Evolutionary conservation across 163 green algal genomes (phyloP), one percentile per base, ranked within the genome.

Genomic region (Chlamydomonas reinhardtii): DNA sequence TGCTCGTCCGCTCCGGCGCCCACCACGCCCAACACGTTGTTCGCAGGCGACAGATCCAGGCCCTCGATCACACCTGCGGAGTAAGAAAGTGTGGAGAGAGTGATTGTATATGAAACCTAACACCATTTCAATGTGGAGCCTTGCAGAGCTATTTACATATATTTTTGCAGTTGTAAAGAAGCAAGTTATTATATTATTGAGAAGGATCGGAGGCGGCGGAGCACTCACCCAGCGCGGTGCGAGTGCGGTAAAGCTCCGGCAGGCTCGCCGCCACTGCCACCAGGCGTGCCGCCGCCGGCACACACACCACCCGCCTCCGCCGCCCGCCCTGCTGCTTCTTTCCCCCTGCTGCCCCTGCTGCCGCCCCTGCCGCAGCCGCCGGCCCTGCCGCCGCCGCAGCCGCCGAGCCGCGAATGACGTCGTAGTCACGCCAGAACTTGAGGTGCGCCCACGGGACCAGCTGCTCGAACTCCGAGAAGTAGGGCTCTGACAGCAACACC

Each of bases 371-470:
- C 14, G 48, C 48, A 9, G 48, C 48, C 11, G 48, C 48, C 48
- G 6, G 48, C 48, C 1, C 48, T 56, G 48, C 48, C 14, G 48
- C 48, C 14, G 48, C 48, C 19, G 48, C 48, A 20, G 14, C 48
- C 2, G 48, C 48, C 48, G 48, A 19, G 54, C 56, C 80, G 17
- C 82, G 72, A 31, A 91, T 83, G 34, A 76, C 56, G 37, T 88
- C 65, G 37, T 79, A 76, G 74, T 88, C 73, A 0, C 75, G 62
- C 87, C 87, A 91, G 59, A 85, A 88, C 73, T 70, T 73, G 27
- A 91, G 77, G 76, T 87, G 69, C 27, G 71, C 81, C 88, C 88
- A 91, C 0, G 88, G 88, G 29, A 89, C 76, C 52, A 89, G 61
- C 56, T 87, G 82, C 88, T 91, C 88, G 39, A 79, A 76, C 48